These are phyloP conservation scores for Penicillium bovifimosum DNA, from an alignment of 495 filamentous ascomycete genomes.

Conservation along the genomic window DNA sequence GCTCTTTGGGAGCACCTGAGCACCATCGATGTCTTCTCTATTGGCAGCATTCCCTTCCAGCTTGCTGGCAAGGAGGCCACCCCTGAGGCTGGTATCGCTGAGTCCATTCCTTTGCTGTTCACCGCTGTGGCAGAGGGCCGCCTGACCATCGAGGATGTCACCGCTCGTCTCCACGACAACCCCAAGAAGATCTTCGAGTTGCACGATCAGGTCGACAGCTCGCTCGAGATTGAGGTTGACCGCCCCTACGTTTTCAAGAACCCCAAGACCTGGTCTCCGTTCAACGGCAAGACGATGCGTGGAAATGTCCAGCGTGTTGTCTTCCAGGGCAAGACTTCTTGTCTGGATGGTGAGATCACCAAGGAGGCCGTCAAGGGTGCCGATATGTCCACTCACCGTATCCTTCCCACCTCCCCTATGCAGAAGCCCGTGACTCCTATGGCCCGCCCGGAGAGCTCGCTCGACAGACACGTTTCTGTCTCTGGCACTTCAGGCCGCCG, in stretches of 20 bases:
- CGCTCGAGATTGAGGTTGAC: slow-evolving; percentile 69
- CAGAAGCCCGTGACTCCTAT: slow-evolving; percentile 47
- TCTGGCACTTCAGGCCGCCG: slow-evolving; percentile 38
- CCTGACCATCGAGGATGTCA: slow-evolving; percentile 70
- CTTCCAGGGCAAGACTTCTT: slow-evolving; percentile 71
- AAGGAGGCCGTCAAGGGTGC: slow-evolving; percentile 54
- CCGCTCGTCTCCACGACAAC: slow-evolving; percentile 66
- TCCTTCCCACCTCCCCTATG: slow-evolving; percentile 50
- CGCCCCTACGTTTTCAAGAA: slow-evolving; percentile 57
- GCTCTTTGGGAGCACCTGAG: slow-evolving; percentile 73
- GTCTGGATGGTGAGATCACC: slow-evolving; percentile 64
- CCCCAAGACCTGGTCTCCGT: slow-evolving; percentile 63
- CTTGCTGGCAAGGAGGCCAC: slow-evolving; percentile 58
- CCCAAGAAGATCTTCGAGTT: slow-evolving; percentile 83
- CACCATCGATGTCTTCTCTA: slow-evolving; percentile 78
- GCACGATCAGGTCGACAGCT: slow-evolving; percentile 71
- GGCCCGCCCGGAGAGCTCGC: slow-evolving; percentile 41
- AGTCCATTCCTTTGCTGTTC: slow-evolving; percentile 71
- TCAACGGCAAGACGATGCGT: slow-evolving; percentile 64
- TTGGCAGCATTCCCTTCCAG: slow-evolving; percentile 79
- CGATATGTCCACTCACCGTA: slow-evolving; percentile 71
- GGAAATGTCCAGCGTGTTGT: slow-evolving; percentile 73
- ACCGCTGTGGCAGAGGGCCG: slow-evolving; percentile 73
- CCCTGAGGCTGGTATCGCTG: slow-evolving; percentile 62
- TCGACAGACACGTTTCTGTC: slow-evolving; percentile 41